Evolutionary conservation across 495 filamentous ascomycete genomes (phyloP).

Genomic region (Xylaria castorea): DNA sequence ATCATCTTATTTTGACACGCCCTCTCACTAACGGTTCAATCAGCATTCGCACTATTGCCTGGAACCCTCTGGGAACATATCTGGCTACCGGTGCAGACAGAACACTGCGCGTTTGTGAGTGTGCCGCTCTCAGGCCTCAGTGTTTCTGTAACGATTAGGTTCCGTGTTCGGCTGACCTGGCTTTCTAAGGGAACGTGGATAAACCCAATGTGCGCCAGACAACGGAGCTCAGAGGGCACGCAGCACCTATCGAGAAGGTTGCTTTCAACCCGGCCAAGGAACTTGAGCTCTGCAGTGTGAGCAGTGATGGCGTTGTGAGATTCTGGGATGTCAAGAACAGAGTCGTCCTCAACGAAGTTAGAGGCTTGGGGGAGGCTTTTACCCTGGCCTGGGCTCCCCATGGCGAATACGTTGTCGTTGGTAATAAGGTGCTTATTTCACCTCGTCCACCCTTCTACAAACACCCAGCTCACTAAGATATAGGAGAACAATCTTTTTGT

Average conservation of each 20-base stretch:
- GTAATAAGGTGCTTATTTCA: constrained; percentile 69
- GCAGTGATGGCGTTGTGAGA: constrained; percentile 81
- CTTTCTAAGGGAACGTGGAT: constrained; percentile 76
- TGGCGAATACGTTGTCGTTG: constrained; percentile 80
- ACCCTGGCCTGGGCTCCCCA: constrained; percentile 89
- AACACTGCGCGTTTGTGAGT: constrained; percentile 74
- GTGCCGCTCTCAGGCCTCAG: not conserved
- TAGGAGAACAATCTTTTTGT: constrained; percentile 76
- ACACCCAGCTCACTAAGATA: constrained; percentile 7
- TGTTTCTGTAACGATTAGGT: not conserved
- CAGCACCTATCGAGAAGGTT: constrained; percentile 79
- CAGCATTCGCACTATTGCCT: constrained; percentile 75
- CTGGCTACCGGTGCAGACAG: constrained; percentile 87
- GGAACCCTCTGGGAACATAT: constrained; percentile 86
- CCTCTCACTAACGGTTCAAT: not conserved
- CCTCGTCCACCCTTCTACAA: constrained; percentile 17
- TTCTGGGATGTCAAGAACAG: constrained; percentile 94
- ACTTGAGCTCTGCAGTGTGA: constrained; percentile 85
- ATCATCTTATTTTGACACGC: not conserved
- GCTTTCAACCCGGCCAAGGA: constrained; percentile 90
- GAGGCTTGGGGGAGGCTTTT: constrained; percentile 82
- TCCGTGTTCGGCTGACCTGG: constrained; percentile 17
- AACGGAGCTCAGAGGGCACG: constrained; percentile 85
- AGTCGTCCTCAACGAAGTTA: constrained; percentile 76
- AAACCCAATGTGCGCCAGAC: constrained; percentile 79